Evolutionary conservation across 2,329 filamentous ascomycete genomes (phyloP).

Genomic region (Xylaria hypoxylon): DNA sequence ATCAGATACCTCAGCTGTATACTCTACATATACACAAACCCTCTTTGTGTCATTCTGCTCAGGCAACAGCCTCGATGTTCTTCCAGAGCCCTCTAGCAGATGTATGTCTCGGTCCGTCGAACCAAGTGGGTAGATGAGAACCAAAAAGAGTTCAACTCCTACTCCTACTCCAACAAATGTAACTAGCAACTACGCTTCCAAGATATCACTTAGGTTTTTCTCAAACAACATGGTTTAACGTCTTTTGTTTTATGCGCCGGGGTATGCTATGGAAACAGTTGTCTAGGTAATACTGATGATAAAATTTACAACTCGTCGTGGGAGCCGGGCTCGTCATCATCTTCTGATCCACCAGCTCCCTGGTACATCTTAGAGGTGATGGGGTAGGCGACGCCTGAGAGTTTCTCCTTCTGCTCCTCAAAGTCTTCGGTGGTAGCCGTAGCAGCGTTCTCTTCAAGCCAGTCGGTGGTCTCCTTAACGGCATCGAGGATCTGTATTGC

Average conservation of each 20-base stretch:
- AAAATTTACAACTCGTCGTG: constrained; percentile 82
- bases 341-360: constrained; percentile 71
- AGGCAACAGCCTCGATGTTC: too few relatives aligned
- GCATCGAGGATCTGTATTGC: constrained; percentile 80
- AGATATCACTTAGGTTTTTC: not conserved
- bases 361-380: constrained; percentile 98
- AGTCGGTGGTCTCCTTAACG: constrained; percentile 96
- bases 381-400: constrained; percentile 94
- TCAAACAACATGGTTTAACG: constrained; percentile 43
- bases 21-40: too few relatives aligned
- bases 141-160: too few relatives aligned
- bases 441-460: constrained; percentile 94
- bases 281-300: constrained; percentile 43
- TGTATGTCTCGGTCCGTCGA: too few relatives aligned
- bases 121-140: too few relatives aligned
- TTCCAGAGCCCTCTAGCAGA: too few relatives aligned
- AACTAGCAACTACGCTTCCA: not conserved
- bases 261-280: constrained; percentile 49
- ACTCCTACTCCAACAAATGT: not conserved
- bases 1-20: too few relatives aligned
- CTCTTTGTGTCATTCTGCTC: too few relatives aligned
- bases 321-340: constrained; percentile 75
- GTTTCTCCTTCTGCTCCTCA: constrained; percentile 99
- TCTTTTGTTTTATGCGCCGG: constrained; percentile 48
- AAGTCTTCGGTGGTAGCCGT: constrained; percentile 93